Percentiles rank a stretch among this genome's conserved stretches.
Evolutionary conservation across 257 asterid species (phyloP).

Genomic region (Solanum chilense): DNA sequence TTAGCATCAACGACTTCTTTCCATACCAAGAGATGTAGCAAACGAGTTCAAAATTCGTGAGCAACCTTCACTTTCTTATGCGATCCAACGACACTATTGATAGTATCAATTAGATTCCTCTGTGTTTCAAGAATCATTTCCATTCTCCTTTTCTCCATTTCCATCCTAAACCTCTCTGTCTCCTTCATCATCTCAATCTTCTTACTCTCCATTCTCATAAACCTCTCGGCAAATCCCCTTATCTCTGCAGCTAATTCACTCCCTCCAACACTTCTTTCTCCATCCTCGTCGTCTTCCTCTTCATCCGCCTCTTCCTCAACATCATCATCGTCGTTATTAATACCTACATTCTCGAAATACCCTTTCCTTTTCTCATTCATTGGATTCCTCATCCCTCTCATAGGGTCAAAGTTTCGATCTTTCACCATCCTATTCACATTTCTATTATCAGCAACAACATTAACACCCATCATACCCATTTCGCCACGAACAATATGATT

Average conservation of each 20-base stretch:
- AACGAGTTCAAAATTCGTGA: constrained; percentile 21
- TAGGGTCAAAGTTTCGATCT: not conserved
- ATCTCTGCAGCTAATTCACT: constrained; percentile 57
- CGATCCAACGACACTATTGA: constrained; percentile 51
- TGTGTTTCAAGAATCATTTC: constrained; percentile 78
- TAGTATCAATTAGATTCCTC: constrained; percentile 55
- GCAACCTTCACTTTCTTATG: constrained; percentile 43
- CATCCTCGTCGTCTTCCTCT: constrained; percentile 19
- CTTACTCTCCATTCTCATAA: constrained; percentile 68
- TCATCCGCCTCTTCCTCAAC: constrained; percentile 13
- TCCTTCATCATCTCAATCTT: constrained; percentile 83
- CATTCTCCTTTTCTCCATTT: constrained; percentile 83
- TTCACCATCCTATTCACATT: constrained; percentile 5
- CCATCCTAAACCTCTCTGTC: constrained; percentile 48
- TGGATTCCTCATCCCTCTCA: constrained; percentile 19
- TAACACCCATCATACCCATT: constrained; percentile 2
- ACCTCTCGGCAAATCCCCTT: constrained; percentile 64
- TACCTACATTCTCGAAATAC: constrained; percentile 15
- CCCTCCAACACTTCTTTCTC: constrained; percentile 23
- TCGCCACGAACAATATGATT: constrained; percentile 31
- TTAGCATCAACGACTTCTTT: not conserved
- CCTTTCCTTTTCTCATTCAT: constrained; percentile 25
- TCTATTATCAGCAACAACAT: not conserved
- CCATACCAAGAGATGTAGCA: not conserved
- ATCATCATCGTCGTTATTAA: constrained; percentile 12